phyloP scores from a whole-genome alignment of 495 filamentous ascomycete genomes.

The Evernia prunastri region DNA sequence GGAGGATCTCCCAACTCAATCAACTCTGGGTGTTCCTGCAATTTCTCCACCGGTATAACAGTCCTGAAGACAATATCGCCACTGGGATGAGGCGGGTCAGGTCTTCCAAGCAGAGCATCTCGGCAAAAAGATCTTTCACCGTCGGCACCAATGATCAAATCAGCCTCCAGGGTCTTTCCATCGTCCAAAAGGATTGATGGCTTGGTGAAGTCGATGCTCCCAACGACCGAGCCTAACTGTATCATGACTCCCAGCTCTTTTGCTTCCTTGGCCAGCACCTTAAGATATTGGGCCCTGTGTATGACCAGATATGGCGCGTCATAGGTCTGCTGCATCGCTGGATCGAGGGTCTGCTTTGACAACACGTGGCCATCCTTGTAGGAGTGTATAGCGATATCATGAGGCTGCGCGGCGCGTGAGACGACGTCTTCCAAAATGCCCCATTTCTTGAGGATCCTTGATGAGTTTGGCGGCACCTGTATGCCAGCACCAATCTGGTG shows the following conservation, averaged over 20 bases:
- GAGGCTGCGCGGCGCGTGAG: constrained; percentile 43
- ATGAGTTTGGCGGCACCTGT: constrained; percentile 50
- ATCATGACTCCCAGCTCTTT: constrained; percentile 46
- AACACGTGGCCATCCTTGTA: constrained; percentile 49
- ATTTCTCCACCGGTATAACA: constrained; percentile 41
- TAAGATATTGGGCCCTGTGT: constrained; percentile 52
- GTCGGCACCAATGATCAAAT: constrained; percentile 50
- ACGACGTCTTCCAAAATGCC: constrained; percentile 39
- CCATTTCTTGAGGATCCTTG: constrained; percentile 46
- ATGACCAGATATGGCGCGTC: constrained; percentile 41
- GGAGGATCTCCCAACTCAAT: constrained; percentile 24
- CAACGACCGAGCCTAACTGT: constrained; percentile 38
- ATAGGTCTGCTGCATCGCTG: constrained; percentile 24
- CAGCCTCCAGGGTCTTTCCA: constrained; percentile 34
- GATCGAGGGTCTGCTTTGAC: constrained; percentile 38
- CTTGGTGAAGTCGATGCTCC: constrained; percentile 34
- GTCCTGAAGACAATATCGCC: constrained; percentile 57
- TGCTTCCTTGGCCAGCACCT: constrained; percentile 44
- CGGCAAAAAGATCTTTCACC: constrained; percentile 48
- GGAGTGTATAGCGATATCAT: constrained; percentile 48
- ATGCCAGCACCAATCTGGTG: constrained; percentile 48
- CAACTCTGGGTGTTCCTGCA: constrained; percentile 41
- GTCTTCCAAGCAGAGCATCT: constrained; percentile 36
- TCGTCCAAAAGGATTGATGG: constrained; percentile 33
- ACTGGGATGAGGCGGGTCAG: constrained; percentile 40